Conservation (phyloP, 2,329 filamentous ascomycete species). For the Aspergillus persii region DNA sequence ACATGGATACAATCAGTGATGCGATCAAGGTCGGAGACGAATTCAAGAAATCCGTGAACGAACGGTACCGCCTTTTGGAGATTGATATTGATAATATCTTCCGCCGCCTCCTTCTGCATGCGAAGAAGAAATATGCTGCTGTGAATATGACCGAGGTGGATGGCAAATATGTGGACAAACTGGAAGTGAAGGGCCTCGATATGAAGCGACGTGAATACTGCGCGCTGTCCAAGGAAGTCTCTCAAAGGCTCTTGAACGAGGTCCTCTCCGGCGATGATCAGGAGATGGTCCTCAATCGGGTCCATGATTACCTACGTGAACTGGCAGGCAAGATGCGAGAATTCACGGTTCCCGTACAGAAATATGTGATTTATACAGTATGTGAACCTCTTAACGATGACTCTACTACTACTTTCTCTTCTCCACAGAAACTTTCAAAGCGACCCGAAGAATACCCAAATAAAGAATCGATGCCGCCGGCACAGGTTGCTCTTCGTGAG, state of each 20-base stretch:
- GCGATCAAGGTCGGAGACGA: constrained; percentile 89
- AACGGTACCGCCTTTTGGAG: constrained; percentile 85
- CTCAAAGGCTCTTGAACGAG: constrained; percentile 83
- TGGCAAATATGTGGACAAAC: constrained; percentile 87
- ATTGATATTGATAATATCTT: constrained; percentile 99
- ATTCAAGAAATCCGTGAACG: constrained; percentile 93
- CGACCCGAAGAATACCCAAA: constrained; percentile 91
- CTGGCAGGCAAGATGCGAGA: constrained; percentile 85
- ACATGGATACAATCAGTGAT: constrained; percentile 87
- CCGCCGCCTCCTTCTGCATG: constrained; percentile 85
- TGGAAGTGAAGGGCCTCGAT: constrained; percentile 97
- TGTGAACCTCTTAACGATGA: constrained; percentile 14
- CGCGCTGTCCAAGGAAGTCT: constrained; percentile 90
- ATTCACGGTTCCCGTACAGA: constrained; percentile 68
- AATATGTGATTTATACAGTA: constrained; percentile 93
- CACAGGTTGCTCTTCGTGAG: constrained; percentile 89
- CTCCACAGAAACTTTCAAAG: constrained; percentile 76
- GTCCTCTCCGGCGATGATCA: constrained; percentile 91
- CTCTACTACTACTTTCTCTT: neutral
- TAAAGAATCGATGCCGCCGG: constrained; percentile 90
- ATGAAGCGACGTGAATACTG: constrained; percentile 99
- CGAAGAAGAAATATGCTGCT: constrained; percentile 99
- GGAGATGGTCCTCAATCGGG: constrained; percentile 80
- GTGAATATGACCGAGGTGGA: constrained; percentile 89
- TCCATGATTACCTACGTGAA: constrained; percentile 89